Evolutionary conservation across 1,284 basidiomycete genomes (phyloP), one percentile per base, ranked within the genome.

Genomic region (Leccinum pachyderme): DNA sequence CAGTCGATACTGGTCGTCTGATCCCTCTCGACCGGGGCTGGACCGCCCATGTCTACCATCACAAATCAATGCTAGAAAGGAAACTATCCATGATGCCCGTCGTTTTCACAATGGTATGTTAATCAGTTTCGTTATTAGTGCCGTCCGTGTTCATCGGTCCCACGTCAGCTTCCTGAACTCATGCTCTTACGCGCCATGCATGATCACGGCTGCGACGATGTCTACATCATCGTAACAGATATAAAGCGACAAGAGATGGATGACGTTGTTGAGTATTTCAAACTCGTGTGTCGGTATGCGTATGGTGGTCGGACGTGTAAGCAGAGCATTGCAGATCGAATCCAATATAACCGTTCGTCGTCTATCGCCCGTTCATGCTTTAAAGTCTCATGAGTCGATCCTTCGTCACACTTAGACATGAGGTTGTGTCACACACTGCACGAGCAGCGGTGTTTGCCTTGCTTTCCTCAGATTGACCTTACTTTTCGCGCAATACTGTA

Each of bases 101-200:
- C 7, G 83, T 89, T 1, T 87, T 87, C 63, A 88, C 87, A 46
- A 87, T 89, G 83, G 86, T 87, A 60, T 55, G 75, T 65, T 6
- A 31, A 13, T 53, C 47, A 28, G 33, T 39, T 53, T 50, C 18
- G 46, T 55, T 32, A 50, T 35, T 32, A 39, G 33, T 55, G 39
- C 28, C 52, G 31, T 46, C 28, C 18, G 45, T 57, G n/a, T 47
- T 61, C 27, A 67, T 58, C 5, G 27, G 35, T 52, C 53, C 33
- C 59, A 32, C 47, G 35, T 33, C 60, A 89, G 86, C 74, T 89
- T 35, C 87, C 87, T 25, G 86, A 89, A 70, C 77, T 89, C 28
- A 87, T 89, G 84, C 75, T 89, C 49, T 73, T 89, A 49, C 76
- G 87, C 18, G 87, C 86, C 53, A 89, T 89, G 86, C 86, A 89